Base-by-base conservation (phyloP, 2,329 filamentous ascomycete species). In the Alternaria gansuensis region DNA sequence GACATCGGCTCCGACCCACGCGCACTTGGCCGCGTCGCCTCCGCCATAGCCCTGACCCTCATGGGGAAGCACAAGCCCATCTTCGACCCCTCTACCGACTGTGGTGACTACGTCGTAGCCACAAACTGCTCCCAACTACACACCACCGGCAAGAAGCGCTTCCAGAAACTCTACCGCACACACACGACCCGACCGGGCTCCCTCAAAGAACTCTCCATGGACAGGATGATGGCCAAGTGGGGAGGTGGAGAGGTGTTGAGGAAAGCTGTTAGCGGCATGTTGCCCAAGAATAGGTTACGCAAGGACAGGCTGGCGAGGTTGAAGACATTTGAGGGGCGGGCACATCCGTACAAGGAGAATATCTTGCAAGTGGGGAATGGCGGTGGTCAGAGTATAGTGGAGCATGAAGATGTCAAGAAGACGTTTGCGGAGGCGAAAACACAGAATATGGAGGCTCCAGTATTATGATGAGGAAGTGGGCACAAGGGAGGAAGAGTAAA, bases 51-150 rank as follows among this genome's bases (percentile, higher is more conserved):
- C 62, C 83, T 89, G 53, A 84, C 92, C 60, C 87, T 97, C 51
- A 97, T 98, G 93, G 95, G 95, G 81, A 99, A 99, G 84, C 90
- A 99, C 85, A 99, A 99, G 82, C 95, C 95, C 23, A 97, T 95
- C 79, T 99, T 88, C 82, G 92, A 98, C 81, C 95, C 95, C 1
- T 97, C 93, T 23, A 97, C 93, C 62, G 95, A 99, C 84, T 98
- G 95, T 84, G 95, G 95, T 70, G 95, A 99, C 87, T 99, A 99
- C 79, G 93, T 99, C 11, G 94, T 99, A 1, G 93, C 95, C 51
- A 92, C 92, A 36, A 89, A 93, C 78, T 98, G 95, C 83, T 86
- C 90, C 39, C 88, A 94, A 46, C 84, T 99, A 49, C 88, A 93
- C 81, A 90, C 88, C 1, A 98, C 95, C 7, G 95, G 95, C 67